A percentile compares a stretch with the other conserved stretches of the same genome.
These are phyloP conservation scores for Polytrichum formosum DNA, from an alignment of 225 moss, liverwort and hornwort genomes.

Conservation along the genomic window DNA sequence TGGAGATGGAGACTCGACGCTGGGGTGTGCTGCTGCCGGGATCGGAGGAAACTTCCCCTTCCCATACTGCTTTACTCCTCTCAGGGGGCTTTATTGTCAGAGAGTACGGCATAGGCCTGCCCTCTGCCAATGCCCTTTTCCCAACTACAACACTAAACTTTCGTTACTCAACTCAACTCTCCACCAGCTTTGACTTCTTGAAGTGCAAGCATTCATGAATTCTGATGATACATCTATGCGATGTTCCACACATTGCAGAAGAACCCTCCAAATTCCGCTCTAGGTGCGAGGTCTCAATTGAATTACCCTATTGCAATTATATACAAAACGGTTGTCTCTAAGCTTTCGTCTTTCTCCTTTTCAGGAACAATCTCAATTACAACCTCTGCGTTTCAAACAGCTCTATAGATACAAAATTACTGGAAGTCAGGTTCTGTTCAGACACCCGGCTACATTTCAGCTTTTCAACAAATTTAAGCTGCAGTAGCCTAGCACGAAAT, in stretches of 20 bases:
- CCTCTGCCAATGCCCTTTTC: constrained; percentile 40
- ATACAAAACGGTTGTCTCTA: constrained; percentile 1
- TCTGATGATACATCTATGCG: not conserved
- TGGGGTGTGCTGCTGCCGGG: constrained; percentile 23
- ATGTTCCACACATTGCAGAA: constrained; percentile 15
- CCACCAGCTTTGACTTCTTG: constrained; percentile 7
- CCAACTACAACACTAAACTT: constrained; percentile 10
- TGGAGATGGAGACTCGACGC: constrained; percentile 39
- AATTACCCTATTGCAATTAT: not conserved
- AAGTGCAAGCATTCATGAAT: constrained; percentile 2
- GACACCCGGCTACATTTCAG: constrained; percentile 28
- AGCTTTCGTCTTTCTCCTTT: constrained; percentile 2
- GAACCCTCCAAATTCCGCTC: no score
- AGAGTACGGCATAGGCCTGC: constrained; percentile 57
- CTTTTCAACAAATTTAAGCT: constrained; percentile 23
- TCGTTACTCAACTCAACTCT: constrained; percentile 23
- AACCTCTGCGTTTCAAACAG: constrained; percentile 30
- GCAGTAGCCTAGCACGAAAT: constrained; percentile 29
- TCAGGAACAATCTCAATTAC: constrained; percentile 19
- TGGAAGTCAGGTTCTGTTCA: constrained; percentile 19
- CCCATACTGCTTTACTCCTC: constrained; percentile 48
- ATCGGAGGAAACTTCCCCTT: constrained; percentile 52
- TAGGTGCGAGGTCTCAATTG: not conserved
- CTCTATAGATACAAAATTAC: constrained; percentile 25
- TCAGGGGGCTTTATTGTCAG: constrained; percentile 43